Evolutionary conservation across 768 basidiomycete species (phyloP).

Genomic region (Lactifluus volemus): DNA sequence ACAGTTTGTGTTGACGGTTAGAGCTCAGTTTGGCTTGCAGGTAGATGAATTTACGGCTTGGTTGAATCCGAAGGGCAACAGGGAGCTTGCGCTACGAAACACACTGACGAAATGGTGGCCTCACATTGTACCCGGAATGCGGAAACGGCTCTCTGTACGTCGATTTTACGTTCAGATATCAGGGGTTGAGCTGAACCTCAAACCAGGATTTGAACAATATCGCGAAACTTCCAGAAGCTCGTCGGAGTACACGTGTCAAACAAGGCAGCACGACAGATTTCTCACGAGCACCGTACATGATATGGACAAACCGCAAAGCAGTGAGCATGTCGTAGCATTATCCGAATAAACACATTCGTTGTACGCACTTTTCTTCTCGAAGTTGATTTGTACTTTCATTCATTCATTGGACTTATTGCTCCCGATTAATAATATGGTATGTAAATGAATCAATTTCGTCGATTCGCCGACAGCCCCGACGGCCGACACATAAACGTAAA

Average conservation of each 20-base stretch:
- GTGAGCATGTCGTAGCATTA: slow-evolving; percentile 29
- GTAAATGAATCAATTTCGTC: neutral
- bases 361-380: slow-evolving; percentile 1
- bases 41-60: slow-evolving; percentile 77
- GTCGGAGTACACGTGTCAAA: slow-evolving; percentile 64
- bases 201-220: slow-evolving; percentile 58
- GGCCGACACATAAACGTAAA: neutral
- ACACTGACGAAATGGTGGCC: slow-evolving; percentile 75
- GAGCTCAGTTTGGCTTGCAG: slow-evolving; percentile 32
- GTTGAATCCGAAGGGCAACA: slow-evolving; percentile 87
- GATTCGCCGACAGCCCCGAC: neutral
- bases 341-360: slow-evolving; percentile 7
- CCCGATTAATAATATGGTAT: slow-evolving; percentile 11
- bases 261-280: slow-evolving; percentile 47
- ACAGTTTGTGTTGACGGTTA: neutral
- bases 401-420: neutral
- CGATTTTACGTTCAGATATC: neutral
- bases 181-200: neutral
- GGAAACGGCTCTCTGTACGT: slow-evolving; percentile 66
- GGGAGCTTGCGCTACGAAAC: slow-evolving; percentile 76
- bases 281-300: slow-evolving; percentile 76
- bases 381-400: neutral
- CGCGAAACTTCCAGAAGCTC: slow-evolving; percentile 68
- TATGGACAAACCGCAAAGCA: slow-evolving; percentile 78
- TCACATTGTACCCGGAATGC: slow-evolving; percentile 72